Evolutionary conservation across 805 yeast species (phyloP), one percentile per base, ranked within the genome.

Genomic region (Isabelozyma rhagii): DNA sequence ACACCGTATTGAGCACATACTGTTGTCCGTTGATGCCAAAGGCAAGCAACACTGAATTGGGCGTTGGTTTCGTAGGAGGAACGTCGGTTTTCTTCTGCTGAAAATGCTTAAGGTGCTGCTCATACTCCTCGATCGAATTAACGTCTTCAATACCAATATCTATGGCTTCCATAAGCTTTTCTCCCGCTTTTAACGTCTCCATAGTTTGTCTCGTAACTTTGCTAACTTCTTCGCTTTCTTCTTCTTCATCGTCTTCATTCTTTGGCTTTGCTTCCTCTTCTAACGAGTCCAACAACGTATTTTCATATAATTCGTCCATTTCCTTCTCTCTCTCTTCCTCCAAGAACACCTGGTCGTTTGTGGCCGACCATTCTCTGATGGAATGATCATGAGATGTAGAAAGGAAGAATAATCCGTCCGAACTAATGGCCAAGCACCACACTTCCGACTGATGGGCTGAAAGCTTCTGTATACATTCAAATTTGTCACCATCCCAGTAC

Each of bases 401-500:
- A 4, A 89, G 85, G 55, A 90, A 81, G 58, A 83, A 83, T 17
- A 79, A 71, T 2, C 96, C 97, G 56, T 79, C 81, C 25, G 70
- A 68, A 51, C 96, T 83, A 14, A 93, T 79, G n/a, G 92, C 86
- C 45, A 94, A 65, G 39, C 90, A 81, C 99, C 98, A 94, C 21
- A 94, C 96, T 70, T 94, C 98, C 50, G 90, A 80, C 51, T 90
- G 96, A 66, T 94, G 98, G 8, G 82, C 80, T 4, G 82, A 78
- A 31, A 94, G 74, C 60, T 87, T 89, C 68, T 94, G 98, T 53
- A 94, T 83, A 67, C 93, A 88, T 59, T 89, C 97, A 67, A 94
- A 94, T 68, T 94, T 94, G 60, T 89, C 96, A 56, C 98, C 99
- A 67, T 94, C 99, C 99, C 99, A 94, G 68, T 90, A 91, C 68